Percentiles rank a stretch among this genome's conserved stretches.
Conservation (phyloP, 164 flowering plant genomes). For the Berberis vulgaris region DNA sequence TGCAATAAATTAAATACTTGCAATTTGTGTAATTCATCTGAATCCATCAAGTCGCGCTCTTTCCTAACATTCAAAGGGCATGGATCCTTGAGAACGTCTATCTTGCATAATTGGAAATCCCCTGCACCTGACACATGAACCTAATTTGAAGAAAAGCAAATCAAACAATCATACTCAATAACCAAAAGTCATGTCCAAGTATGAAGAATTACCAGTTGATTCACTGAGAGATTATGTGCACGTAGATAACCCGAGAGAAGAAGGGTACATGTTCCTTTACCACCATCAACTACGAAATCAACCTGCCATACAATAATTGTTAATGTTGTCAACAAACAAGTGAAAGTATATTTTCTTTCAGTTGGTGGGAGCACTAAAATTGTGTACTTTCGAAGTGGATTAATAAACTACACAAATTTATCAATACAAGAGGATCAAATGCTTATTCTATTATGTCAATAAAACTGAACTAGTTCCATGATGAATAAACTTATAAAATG, state of each 20-base stretch:
- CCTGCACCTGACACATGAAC: conserved; percentile 92
- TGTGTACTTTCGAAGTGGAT: no score
- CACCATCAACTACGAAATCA: conserved; percentile 39
- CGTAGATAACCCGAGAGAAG: no score
- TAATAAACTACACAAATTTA: no score
- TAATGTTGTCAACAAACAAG: no score
- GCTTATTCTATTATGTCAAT: no score
- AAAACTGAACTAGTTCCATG: no score
- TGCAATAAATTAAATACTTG: conserved; percentile 43
- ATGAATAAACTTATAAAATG: no score
- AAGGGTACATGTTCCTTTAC: conserved; percentile 53
- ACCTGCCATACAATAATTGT: conserved; percentile 40
- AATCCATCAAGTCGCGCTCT: conserved; percentile 58
- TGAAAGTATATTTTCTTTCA: no score
- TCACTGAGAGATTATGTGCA: conserved; percentile 67
- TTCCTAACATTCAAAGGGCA: conserved; percentile 52
- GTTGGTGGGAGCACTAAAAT: no score
- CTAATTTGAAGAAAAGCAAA: conserved; percentile 29
- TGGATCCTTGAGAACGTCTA: conserved; percentile 82
- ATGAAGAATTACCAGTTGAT: conserved; percentile 66
- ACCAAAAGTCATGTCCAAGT: conserved; percentile 9
- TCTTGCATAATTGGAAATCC: conserved; percentile 69
- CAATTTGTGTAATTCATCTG: conserved; percentile 37
- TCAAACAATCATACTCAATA: conserved; percentile 2
- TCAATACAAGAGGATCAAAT: no score